Conservation (phyloP, 352 stramenopile species). For the Phytophthora sojae region DNA sequence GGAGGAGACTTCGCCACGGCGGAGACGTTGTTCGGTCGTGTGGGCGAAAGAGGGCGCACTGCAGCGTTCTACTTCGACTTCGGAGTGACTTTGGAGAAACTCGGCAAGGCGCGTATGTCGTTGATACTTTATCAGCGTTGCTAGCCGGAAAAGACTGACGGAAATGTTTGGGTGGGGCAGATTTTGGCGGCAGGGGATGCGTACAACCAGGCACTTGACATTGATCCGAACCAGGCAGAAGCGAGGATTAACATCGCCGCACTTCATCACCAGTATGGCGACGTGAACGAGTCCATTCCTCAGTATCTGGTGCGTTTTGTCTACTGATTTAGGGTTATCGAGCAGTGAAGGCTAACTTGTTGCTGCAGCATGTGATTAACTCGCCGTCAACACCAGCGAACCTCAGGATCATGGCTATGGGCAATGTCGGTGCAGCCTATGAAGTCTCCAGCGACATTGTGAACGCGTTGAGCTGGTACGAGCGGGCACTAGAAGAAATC, state of each 20-base stretch:
- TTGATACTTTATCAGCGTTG: neutral
- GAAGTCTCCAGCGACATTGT: conserved; percentile 46
- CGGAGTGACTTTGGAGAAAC: conserved; percentile 53
- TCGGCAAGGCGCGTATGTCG: conserved; percentile 48
- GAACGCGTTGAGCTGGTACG: conserved; percentile 43
- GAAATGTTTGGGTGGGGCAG: conserved; percentile 27
- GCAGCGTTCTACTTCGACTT: conserved; percentile 63
- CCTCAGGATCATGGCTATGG: conserved; percentile 46
- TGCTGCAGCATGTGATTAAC: conserved; percentile 39
- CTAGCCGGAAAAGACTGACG: neutral
- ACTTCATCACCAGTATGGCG: conserved; percentile 67
- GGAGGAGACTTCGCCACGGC: conserved; percentile 35
- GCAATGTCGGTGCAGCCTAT: conserved; percentile 59
- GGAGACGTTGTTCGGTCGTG: conserved; percentile 39
- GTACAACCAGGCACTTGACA: conserved; percentile 51
- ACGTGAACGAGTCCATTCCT: conserved; percentile 56
- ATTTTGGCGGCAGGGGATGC: conserved; percentile 51
- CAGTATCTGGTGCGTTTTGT: conserved; percentile 48
- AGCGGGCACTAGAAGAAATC: conserved; percentile 24
- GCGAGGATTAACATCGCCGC: conserved; percentile 76
- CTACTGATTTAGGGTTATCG: neutral
- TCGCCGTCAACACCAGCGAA: conserved; percentile 16
- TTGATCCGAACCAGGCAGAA: conserved; percentile 35
- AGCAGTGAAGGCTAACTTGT: conserved; percentile 8
- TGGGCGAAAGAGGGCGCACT: conserved; percentile 19